A percentile compares a stretch with the other conserved stretches of the same genome.
phyloP scores from a whole-genome alignment of 192 early-diverging fungal genomes.

The Coemansia reversa region DNA sequence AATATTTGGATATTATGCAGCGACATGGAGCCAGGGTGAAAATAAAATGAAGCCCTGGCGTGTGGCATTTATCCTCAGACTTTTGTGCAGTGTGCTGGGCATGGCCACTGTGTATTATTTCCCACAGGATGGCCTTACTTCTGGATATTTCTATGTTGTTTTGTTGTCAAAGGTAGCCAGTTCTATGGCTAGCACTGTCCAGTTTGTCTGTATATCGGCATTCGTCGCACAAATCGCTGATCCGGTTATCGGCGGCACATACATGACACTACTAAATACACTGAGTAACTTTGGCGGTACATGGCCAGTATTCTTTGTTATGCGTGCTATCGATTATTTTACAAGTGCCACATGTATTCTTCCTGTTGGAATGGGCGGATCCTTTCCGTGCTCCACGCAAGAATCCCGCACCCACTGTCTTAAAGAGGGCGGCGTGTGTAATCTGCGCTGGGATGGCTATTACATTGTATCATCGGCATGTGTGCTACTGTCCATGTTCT shows the following conservation, averaged over 20 bases:
- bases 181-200: constrained; percentile 89
- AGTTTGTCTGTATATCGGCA: constrained; percentile 93
- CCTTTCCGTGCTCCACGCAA: constrained; percentile 66
- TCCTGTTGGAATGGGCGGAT: constrained; percentile 36
- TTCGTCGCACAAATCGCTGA: constrained; percentile 96
- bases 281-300: constrained; percentile 96
- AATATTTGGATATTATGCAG: constrained; percentile 96
- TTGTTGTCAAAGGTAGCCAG: constrained; percentile 75
- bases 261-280: constrained; percentile 90
- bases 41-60: constrained; percentile 90
- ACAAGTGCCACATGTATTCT: constrained; percentile 75
- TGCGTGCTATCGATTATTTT: constrained; percentile 87
- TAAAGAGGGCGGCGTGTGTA: constrained; percentile 66
- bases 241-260: constrained; percentile 89
- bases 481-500: constrained; percentile 63
- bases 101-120: constrained; percentile 83
- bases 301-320: constrained; percentile 92
- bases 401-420: constrained; percentile 62
- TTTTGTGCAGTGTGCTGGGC: constrained; percentile 73
- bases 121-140: constrained; percentile 65
- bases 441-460: constrained; percentile 78
- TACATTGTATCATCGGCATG: constrained; percentile 74
- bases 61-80: constrained; percentile 83
- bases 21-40: constrained; percentile 87
- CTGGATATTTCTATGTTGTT: constrained; percentile 74